These are phyloP conservation scores for Coemansia sp. DNA, from an alignment of 192 early-diverging fungal genomes.

Conservation along the genomic window DNA sequence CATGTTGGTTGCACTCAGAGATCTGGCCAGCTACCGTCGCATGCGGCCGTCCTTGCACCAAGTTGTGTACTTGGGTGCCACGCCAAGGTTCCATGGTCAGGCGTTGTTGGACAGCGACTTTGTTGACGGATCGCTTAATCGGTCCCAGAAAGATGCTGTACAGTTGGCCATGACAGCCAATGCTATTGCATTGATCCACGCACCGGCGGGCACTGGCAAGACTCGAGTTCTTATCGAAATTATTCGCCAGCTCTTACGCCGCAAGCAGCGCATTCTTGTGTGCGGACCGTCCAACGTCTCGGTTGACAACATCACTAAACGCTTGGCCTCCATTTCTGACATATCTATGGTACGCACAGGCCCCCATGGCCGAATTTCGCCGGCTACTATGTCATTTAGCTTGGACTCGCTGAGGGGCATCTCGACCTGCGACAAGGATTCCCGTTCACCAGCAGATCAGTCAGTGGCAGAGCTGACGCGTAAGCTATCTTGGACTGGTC, in stretches of 20 bases:
- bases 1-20: no score
- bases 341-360: slow-evolving; percentile 70
- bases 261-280: slow-evolving; percentile 71
- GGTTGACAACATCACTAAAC: slow-evolving; percentile 86
- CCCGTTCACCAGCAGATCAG: no score
- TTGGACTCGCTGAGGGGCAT: slow-evolving; percentile 58
- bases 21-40: no score
- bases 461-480: no score
- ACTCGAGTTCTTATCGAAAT: slow-evolving; percentile 87
- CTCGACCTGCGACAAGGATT: neutral
- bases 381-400: slow-evolving; percentile 71
- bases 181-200: slow-evolving; percentile 78
- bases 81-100: no score
- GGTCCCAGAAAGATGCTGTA: slow-evolving; percentile 72
- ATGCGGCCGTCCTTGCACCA: no score
- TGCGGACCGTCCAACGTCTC: slow-evolving; percentile 90
- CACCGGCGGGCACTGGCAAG: slow-evolving; percentile 90
- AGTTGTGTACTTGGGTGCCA: no score
- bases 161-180: slow-evolving; percentile 61
- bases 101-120: no score
- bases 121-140: slow-evolving; percentile 59
- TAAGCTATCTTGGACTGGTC: no score
- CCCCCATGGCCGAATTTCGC: no score
- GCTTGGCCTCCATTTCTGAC: slow-evolving; percentile 61
- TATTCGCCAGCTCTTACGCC: slow-evolving; percentile 69